Evolutionary conservation across 257 asterid species (phyloP), one percentile per base, ranked within the genome.

Genomic region (Ilex asprella): DNA sequence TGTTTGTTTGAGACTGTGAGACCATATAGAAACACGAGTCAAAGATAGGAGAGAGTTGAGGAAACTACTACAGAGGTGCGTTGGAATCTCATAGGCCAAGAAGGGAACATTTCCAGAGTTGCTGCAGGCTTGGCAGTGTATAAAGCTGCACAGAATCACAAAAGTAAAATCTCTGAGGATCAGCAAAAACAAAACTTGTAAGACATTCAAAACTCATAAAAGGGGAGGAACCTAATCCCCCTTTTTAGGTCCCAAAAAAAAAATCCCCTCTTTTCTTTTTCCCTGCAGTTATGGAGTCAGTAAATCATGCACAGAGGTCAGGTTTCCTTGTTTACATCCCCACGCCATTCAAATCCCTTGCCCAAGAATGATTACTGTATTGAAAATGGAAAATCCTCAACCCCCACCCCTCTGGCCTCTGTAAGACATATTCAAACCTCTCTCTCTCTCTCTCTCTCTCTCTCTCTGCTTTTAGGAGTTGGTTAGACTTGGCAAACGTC

Each of bases 51-150:
- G 55, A 63, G 30, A 51, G 65, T 56, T 6, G 57, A 7, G 30
- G 31, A 11, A 30, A 59, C 66, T 85, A 86, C 96, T 66, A 71
- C 76, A 41, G 75, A 72, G 67, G 84, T 77, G 47, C 72, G 82
- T 52, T 86, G 89, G 78, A 85, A 84, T 78, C 86, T 89, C 73
- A 85, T 78, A 69, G 99, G 94, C 95, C 94, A 79, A 76, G 96
- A 89, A 65, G 96, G 97, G 88, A 93, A 93, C 91, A 89, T 89
- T 55, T 93, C 94, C 85, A 93, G 91, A 65, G 94, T 89, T 67
- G 97, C 88, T 55, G 95, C 95, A 76, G 96, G 95, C 70, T 80
- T 85, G 69, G 70, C 72, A 61, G 84, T 62, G 83, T 75, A 85
- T 72, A 87, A 84, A 85, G 91, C 99, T 93, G 97, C 94, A 78